phyloP scores from a whole-genome alignment of 768 basidiomycete species.

The Floccularia luteovirens region DNA sequence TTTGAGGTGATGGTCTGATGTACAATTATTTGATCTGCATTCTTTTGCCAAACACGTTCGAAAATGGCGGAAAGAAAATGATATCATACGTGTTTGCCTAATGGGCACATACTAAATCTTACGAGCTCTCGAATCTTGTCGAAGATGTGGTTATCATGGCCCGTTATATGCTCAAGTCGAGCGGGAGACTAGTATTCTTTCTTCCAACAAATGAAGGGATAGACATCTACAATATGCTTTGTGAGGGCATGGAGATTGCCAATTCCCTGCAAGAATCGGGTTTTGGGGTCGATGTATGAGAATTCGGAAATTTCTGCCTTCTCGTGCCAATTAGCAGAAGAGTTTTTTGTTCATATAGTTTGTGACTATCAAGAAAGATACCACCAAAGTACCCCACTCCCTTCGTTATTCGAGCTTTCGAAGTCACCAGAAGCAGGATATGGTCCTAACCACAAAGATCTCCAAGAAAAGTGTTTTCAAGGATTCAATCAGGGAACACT shows the following conservation, averaged over 20 bases:
- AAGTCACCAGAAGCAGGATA: constrained; percentile 18
- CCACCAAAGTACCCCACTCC: constrained; percentile 31
- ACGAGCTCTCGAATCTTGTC: constrained; percentile 82
- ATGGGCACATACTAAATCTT: constrained; percentile 88
- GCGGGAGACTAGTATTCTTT: constrained; percentile 92
- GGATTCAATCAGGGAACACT: too few species aligned
- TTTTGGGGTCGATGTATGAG: constrained; percentile 90
- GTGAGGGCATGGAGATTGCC: constrained; percentile 82
- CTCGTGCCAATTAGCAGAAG: background rate
- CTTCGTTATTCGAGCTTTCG: constrained; percentile 45
- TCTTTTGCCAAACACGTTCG: too few species aligned
- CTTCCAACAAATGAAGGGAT: constrained; percentile 87
- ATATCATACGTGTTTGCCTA: too few species aligned
- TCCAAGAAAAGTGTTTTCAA: constrained; percentile 82
- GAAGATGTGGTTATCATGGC: constrained; percentile 76
- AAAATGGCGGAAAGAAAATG: too few species aligned
- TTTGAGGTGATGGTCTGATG: too few species aligned
- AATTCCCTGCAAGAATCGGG: constrained; percentile 89
- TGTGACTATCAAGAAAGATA: constrained; percentile 80
- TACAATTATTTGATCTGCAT: too few species aligned
- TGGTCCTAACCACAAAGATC: constrained; percentile 82
- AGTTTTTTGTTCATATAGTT: constrained; percentile 59
- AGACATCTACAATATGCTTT: constrained; percentile 72
- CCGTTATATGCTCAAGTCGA: constrained; percentile 77
- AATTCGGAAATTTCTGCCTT: constrained; percentile 5